Evolutionary conservation across 2,329 filamentous ascomycete genomes (phyloP).

Genomic region (Apiospora koreana): DNA sequence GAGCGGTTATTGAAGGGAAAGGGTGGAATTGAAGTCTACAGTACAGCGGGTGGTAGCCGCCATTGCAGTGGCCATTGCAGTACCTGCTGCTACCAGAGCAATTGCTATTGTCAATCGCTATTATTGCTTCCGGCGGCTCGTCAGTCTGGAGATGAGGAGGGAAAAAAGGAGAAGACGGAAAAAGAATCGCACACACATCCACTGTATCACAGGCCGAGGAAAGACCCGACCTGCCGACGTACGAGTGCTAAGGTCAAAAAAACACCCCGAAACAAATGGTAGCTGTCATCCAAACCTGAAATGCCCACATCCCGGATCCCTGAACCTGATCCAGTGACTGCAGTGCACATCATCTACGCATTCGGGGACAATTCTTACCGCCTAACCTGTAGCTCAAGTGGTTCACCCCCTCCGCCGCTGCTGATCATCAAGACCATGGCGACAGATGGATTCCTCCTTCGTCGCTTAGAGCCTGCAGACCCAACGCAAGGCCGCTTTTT

Average conservation of each 20-base stretch:
- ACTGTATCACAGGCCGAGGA: background rate
- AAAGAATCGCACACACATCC: background rate
- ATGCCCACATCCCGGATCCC: background rate
- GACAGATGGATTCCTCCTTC: background rate
- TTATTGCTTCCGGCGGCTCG: background rate
- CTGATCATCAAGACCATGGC: background rate
- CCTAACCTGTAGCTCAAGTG: background rate
- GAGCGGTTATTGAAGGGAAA: background rate
- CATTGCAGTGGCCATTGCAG: too few species aligned
- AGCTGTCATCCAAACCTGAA: background rate
- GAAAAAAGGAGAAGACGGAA: background rate
- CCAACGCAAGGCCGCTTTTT: conserved; percentile 1
- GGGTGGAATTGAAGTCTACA: background rate
- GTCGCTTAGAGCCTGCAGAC: background rate
- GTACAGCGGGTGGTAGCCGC: too few species aligned
- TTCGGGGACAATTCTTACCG: background rate
- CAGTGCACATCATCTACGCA: conserved; percentile 6
- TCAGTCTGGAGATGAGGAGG: background rate
- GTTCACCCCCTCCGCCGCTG: background rate
- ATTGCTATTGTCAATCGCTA: background rate
- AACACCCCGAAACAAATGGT: background rate
- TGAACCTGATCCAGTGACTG: conserved; percentile 1
- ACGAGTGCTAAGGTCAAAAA: background rate
- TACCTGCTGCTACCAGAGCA: background rate
- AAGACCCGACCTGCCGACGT: background rate